Conservation (phyloP, 2,329 filamentous ascomycete genomes). For the Aspergillus arachidicola region DNA sequence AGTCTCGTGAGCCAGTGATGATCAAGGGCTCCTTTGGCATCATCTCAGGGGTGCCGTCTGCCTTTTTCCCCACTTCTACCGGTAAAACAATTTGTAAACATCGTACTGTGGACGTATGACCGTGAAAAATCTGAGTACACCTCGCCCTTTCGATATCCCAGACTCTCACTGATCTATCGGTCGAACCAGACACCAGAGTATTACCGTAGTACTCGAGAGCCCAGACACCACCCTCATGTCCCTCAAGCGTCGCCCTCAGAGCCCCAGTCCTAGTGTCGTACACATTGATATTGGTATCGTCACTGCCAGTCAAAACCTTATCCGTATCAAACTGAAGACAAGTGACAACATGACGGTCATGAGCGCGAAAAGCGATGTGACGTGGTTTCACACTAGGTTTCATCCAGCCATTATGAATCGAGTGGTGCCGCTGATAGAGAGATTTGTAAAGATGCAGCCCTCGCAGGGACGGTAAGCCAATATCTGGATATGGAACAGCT, state of each 20-base stretch:
- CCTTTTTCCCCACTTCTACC: constrained; percentile 70
- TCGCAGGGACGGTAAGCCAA: constrained; percentile 76
- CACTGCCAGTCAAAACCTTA: constrained; percentile 96
- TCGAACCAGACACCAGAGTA: constrained; percentile 91
- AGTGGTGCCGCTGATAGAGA: constrained; percentile 87
- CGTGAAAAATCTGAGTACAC: constrained; percentile 94
- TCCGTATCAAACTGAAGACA: constrained; percentile 97
- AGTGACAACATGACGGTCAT: constrained; percentile 94
- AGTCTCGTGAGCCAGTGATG: constrained; percentile 95
- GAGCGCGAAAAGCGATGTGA: constrained; percentile 94
- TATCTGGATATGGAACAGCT: constrained; percentile 77
- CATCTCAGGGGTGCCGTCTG: constrained; percentile 76
- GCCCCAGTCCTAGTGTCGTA: constrained; percentile 96
- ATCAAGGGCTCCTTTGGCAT: constrained; percentile 94
- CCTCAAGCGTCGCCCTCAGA: constrained; percentile 78
- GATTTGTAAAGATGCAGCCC: constrained; percentile 95
- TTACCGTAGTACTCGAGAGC: constrained; percentile 96
- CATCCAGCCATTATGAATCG: constrained; percentile 92
- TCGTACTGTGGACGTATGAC: constrained; percentile 94
- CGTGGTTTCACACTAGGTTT: constrained; percentile 77
- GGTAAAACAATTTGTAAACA: constrained; percentile 95
- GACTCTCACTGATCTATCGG: constrained; percentile 95
- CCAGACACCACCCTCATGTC: constrained; percentile 97
- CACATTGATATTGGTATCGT: constrained; percentile 96
- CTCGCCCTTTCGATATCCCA: constrained; percentile 96